A percentile compares a stretch with the other conserved stretches of the same genome.
phyloP scores from a whole-genome alignment of 176 grass and related monocot species.

The Triticum turgidum region DNA sequence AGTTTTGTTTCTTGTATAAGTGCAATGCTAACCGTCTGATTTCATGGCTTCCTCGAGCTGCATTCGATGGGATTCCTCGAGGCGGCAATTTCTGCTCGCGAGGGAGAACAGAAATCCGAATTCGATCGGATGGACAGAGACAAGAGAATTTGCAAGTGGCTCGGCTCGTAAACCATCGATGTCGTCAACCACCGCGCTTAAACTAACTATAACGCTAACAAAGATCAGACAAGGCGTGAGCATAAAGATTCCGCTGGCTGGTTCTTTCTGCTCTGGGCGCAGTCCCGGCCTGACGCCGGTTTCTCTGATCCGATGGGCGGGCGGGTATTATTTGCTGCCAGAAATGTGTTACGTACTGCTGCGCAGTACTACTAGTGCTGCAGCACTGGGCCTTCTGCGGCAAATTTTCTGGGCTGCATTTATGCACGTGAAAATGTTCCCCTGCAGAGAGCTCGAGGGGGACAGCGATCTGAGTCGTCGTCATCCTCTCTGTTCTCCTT shows the following conservation, averaged over 20 bases:
- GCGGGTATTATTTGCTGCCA: background rate
- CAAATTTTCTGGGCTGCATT: slow-evolving; percentile 11
- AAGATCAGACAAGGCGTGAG: background rate
- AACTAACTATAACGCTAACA: background rate
- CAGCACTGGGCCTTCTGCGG: background rate
- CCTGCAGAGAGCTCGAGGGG: background rate
- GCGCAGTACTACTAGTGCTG: background rate
- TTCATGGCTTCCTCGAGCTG: background rate
- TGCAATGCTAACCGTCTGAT: background rate
- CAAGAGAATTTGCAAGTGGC: background rate
- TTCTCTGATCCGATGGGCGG: background rate
- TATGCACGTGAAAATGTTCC: slow-evolving; percentile 20
- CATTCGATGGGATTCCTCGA: background rate
- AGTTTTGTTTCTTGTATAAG: background rate
- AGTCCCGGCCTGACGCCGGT: background rate
- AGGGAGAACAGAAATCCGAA: background rate
- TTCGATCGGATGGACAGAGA: background rate
- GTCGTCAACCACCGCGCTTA: background rate
- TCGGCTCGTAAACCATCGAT: no score
- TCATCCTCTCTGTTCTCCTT: background rate
- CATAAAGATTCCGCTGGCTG: slow-evolving; percentile 18
- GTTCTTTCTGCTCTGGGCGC: background rate
- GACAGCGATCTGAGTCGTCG: background rate
- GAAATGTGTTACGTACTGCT: background rate
- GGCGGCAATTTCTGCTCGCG: background rate